Percentiles rank a stretch among this genome's conserved stretches.
Evolutionary conservation across 2,329 filamentous ascomycete species (phyloP).

Genomic region (Ilyonectria destructans): DNA sequence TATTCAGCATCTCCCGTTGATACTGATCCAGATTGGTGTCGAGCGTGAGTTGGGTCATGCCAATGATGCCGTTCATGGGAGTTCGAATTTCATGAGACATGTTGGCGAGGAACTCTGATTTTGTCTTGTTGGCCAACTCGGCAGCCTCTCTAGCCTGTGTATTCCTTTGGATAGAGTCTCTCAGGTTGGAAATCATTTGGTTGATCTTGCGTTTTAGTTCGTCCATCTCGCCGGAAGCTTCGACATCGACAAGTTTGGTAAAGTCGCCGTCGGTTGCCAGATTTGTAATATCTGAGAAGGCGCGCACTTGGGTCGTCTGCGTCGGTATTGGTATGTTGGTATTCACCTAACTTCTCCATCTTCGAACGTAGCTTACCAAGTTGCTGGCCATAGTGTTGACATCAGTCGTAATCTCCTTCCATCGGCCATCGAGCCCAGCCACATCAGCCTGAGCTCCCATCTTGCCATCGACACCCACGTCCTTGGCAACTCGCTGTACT

Average conservation of each 20-base stretch:
- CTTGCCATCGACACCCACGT: constrained; percentile 97
- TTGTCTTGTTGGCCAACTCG: constrained; percentile 97
- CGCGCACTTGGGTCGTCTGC: constrained; percentile 95
- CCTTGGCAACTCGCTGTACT: constrained; percentile 94
- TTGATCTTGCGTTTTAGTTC: constrained; percentile 99
- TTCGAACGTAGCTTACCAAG: constrained; percentile 60
- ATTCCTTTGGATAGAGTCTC: constrained; percentile 97
- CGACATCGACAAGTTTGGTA: constrained; percentile 95
- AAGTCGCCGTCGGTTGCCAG: constrained; percentile 97
- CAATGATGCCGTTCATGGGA: constrained; percentile 97
- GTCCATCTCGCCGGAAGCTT: constrained; percentile 99
- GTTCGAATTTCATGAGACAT: constrained; percentile 75
- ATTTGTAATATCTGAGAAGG: constrained; percentile 98
- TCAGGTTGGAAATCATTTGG: constrained; percentile 96
- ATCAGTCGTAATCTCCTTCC: constrained; percentile 98
- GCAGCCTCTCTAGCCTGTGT: constrained; percentile 96
- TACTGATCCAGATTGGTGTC: constrained; percentile 96
- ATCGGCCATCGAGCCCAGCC: constrained; percentile 91
- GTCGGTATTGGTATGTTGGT: constrained; percentile 46
- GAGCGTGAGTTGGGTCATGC: constrained; percentile 96
- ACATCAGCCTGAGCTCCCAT: constrained; percentile 98
- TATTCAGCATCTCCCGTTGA: constrained; percentile 98
- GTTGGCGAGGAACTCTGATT: constrained; percentile 89
- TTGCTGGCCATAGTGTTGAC: constrained; percentile 93
- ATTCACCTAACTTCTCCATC: no score